Evolutionary conservation across 2,329 filamentous ascomycete genomes (phyloP).

Genomic region (Xylaria sp.): DNA sequence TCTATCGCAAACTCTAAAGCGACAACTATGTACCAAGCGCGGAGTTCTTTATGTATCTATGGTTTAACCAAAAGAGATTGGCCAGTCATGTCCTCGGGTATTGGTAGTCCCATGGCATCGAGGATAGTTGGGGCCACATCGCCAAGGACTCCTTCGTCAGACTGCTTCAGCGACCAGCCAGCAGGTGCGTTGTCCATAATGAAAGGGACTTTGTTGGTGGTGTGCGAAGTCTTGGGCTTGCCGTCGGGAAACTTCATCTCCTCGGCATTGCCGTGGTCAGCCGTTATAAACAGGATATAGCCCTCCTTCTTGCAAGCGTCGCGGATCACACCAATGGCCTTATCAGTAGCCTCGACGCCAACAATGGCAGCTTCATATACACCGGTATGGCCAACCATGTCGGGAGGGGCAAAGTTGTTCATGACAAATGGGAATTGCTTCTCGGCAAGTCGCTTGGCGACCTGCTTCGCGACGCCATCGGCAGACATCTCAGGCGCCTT

Average conservation of each 20-base stretch:
- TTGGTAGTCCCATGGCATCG: conserved; percentile 85
- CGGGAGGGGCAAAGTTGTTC: conserved; percentile 99
- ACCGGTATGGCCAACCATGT: conserved; percentile 99
- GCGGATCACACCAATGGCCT: conserved; percentile 89
- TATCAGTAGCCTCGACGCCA: conserved; percentile 85
- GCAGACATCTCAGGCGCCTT: conserved; percentile 95
- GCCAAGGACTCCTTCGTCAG: conserved; percentile 82
- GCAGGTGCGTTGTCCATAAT: conserved; percentile 96
- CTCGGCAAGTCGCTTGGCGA: conserved; percentile 83
- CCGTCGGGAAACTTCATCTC: conserved; percentile 98
- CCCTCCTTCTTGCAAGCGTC: conserved; percentile 92
- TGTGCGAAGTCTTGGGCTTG: conserved; percentile 97
- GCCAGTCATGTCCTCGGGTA: conserved; percentile 93
- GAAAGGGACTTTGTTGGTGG: conserved; percentile 96
- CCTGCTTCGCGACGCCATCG: conserved; percentile 85
- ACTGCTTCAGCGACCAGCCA: conserved; percentile 84
- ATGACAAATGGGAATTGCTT: conserved; percentile 94
- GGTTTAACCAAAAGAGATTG: conserved; percentile 78
- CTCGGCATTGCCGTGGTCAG: conserved; percentile 97
- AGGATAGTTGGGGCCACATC: conserved; percentile 97
- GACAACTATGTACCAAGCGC: conserved; percentile 3
- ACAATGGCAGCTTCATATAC: conserved; percentile 93
- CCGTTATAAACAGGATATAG: conserved; percentile 93
- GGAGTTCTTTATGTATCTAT: conserved; percentile 10
- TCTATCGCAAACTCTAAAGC: conserved; percentile 21